A percentile compares a stretch with the other conserved stretches of the same genome.
phyloP scores from a whole-genome alignment of 1,284 basidiomycete species.

The Stygiomarasmius scandens region DNA sequence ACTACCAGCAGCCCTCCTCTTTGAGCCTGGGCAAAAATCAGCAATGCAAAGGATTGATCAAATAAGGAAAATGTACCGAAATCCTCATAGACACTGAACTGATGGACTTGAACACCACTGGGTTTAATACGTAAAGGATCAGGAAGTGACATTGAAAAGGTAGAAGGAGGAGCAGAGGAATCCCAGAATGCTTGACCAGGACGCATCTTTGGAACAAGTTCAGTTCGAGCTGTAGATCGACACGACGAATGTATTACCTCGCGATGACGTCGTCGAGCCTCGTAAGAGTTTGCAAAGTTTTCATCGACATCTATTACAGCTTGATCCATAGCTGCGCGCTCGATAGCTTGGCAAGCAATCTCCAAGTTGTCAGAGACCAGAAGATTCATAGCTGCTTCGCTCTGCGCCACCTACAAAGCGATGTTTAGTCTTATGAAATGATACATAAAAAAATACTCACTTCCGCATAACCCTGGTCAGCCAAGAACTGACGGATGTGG shows the following conservation, averaged over 20 bases:
- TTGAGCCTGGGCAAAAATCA: constrained; percentile 50
- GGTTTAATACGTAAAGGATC: constrained; percentile 88
- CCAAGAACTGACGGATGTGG: constrained; percentile 81
- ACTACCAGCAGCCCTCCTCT: constrained; percentile 53
- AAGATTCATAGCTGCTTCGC: constrained; percentile 74
- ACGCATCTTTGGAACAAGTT: constrained; percentile 49
- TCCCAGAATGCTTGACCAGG: constrained; percentile 87
- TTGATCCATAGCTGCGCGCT: constrained; percentile 98
- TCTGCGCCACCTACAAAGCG: constrained; percentile 51
- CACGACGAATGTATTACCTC: constrained; percentile 54
- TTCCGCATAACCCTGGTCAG: constrained; percentile 88
- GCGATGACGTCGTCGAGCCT: constrained; percentile 84
- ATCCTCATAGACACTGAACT: constrained; percentile 94
- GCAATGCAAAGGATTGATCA: neutral
- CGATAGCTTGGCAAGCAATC: constrained; percentile 91
- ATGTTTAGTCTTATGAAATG: constrained; percentile 5
- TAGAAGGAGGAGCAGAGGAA: constrained; percentile 68
- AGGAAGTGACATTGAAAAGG: constrained; percentile 82
- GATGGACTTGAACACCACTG: constrained; percentile 80
- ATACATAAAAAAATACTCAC: constrained; percentile 37
- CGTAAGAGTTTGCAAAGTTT: constrained; percentile 82
- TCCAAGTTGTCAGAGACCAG: constrained; percentile 95
- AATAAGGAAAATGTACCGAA: constrained; percentile 60
- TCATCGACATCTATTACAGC: constrained; percentile 96
- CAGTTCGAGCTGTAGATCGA: neutral